Evolutionary conservation across 2,329 filamentous ascomycete genomes (phyloP).

Genomic region (Ophiocordyceps australis): DNA sequence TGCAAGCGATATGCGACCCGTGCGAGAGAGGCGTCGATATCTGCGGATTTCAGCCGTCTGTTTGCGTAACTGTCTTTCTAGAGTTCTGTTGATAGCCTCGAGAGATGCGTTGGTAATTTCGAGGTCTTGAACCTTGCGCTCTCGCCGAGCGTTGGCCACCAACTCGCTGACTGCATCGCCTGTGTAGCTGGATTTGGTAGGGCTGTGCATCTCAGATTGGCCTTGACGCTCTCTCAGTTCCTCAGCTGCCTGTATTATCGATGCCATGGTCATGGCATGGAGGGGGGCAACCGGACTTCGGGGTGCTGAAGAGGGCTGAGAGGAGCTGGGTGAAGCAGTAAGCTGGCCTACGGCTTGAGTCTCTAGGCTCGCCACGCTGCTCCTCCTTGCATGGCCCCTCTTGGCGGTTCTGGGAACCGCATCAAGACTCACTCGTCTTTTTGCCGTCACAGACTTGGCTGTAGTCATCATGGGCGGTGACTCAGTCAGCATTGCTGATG

Average conservation of each 20-base stretch:
- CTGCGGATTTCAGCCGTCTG: slow-evolving; percentile 77
- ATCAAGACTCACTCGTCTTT: slow-evolving; percentile 24
- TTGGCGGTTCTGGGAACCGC: slow-evolving; percentile 15
- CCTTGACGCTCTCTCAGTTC: slow-evolving; percentile 20
- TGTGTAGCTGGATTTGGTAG: slow-evolving; percentile 34
- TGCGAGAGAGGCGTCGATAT: slow-evolving; percentile 69
- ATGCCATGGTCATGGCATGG: slow-evolving; percentile 29
- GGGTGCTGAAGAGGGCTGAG: slow-evolving; percentile 19
- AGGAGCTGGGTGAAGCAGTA: slow-evolving; percentile 11
- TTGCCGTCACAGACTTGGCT: slow-evolving; percentile 11
- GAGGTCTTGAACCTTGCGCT: slow-evolving; percentile 87
- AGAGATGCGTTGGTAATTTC: slow-evolving; percentile 95
- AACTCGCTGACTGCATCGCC: slow-evolving; percentile 52
- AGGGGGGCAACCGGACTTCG: slow-evolving; percentile 12
- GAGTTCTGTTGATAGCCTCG: slow-evolving; percentile 81
- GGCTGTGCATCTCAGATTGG: slow-evolving; percentile 28
- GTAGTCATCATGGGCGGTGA: no score
- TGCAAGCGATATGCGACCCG: slow-evolving; percentile 51
- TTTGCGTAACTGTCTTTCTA: slow-evolving; percentile 82
- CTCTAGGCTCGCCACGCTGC: slow-evolving; percentile 19
- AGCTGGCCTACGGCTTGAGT: slow-evolving; percentile 15
- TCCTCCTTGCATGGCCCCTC: slow-evolving; percentile 20
- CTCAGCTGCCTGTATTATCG: slow-evolving; percentile 36
- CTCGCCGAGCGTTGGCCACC: slow-evolving; percentile 73
- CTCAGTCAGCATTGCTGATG: no score